Percentiles rank a stretch among this genome's conserved stretches.
Evolutionary conservation across 768 basidiomycete genomes (phyloP).

Genomic region (Russula foetens): DNA sequence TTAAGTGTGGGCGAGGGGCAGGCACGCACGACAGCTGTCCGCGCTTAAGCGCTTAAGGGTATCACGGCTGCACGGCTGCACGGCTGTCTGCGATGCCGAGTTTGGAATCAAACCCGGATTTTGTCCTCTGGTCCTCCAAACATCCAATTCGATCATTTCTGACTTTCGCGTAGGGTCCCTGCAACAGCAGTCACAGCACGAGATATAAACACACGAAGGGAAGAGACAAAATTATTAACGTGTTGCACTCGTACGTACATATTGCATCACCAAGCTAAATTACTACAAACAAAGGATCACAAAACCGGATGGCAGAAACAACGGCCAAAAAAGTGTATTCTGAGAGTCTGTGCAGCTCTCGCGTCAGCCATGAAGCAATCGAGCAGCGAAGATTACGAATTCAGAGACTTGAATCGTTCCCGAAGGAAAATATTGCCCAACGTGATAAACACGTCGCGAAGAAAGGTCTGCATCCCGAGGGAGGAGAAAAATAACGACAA

Average conservation of each 20-base stretch:
- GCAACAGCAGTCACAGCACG: background rate
- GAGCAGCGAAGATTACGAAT: background rate
- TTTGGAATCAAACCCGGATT: too few relatives aligned
- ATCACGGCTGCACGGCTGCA: too few relatives aligned
- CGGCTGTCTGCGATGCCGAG: background rate
- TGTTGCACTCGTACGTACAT: background rate
- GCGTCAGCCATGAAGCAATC: background rate
- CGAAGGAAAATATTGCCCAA: constrained; percentile 48
- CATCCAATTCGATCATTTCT: background rate
- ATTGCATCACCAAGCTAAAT: background rate
- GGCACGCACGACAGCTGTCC: background rate
- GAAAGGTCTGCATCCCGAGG: constrained; percentile 38
- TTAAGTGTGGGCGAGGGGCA: background rate
- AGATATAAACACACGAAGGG: background rate
- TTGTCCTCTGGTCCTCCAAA: too few relatives aligned
- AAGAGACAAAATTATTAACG: background rate
- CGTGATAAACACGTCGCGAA: constrained; percentile 52
- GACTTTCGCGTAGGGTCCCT: background rate
- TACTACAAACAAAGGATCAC: background rate
- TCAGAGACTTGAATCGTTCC: constrained; percentile 85
- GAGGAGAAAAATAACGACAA: constrained; percentile 2
- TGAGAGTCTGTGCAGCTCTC: background rate
- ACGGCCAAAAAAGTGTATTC: background rate
- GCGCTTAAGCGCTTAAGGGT: too few relatives aligned
- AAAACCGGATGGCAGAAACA: background rate